Evolutionary conservation across 441 rosid species (phyloP), one percentile per base, ranked within the genome.

Genomic region (Pelargonium fulgidum): DNA sequence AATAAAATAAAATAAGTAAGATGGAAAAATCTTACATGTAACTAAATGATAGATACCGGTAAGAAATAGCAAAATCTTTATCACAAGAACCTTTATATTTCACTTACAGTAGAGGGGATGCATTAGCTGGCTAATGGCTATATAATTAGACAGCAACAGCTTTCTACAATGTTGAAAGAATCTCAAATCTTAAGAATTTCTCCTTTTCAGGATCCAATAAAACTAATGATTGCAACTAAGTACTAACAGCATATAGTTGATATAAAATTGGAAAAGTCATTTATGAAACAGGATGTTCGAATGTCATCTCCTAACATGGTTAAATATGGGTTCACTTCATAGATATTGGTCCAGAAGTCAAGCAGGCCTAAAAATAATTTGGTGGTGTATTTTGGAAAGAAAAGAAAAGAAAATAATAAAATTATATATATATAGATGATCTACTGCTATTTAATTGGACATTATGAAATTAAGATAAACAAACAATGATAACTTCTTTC

Each of bases 1-100:
- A 22, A 24, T 5, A 33, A 47, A n/a, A 64, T 65, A 73, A 68
- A 26, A 71, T 3, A 29, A 52, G 72, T 70, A 65, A 65, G 70
- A 44, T 24, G 62, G 68, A 72, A 62, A 42, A 64, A 19, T 75
- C 66, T 50, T 33, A 58, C 7, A 33, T 33, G n/a, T 59, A 59
- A 59, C 36, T 59, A 12, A 44, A 59, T 59, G 14, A 59, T 11
- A 20, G 22, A 29, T 59, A 12, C 36, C 22, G 22, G 64, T 59
- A 20, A 19, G 26, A 19, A 56, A 59, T 22, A 59, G 64, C n/a
- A 59, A 59, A 59, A 59, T 8, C 48, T 44, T 44, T 11, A 44
- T 9, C 48, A 44, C 48, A 44, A 44, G 2, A 11, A 44, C 48
- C 48, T 44, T 44, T 11, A 44, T 9, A 11, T 44, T 44, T 9